These are phyloP conservation scores for Mikania micrantha DNA, from an alignment of 129 eudicot species.

Conservation along the genomic window DNA sequence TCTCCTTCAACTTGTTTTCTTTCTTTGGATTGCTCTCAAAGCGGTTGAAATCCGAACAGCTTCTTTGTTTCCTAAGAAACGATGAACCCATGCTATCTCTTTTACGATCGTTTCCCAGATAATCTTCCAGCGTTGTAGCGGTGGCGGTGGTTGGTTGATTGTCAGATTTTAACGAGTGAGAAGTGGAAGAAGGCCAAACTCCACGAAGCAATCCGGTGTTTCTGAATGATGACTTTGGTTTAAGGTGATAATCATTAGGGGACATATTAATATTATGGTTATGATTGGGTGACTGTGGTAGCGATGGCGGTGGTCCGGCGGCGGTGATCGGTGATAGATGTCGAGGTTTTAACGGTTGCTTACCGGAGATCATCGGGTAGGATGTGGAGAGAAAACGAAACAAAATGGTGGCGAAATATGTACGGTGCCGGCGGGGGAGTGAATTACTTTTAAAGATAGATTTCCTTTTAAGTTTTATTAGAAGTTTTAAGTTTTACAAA, in stretches of 20 bases:
- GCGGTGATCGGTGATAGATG: constrained; percentile 22
- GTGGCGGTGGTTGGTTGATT: neutral
- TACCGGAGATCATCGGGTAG: constrained; percentile 6
- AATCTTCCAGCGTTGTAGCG: constrained; percentile 37
- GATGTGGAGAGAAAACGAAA: constrained; percentile 14
- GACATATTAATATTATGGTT: constrained; percentile 20
- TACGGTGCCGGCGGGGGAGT: constrained; percentile 38
- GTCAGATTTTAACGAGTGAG: constrained; percentile 8
- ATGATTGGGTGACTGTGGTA: constrained; percentile 21
- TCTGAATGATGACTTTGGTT: constrained; percentile 27
- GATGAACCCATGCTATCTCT: neutral
- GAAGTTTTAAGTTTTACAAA: neutral
- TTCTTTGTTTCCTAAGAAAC: constrained; percentile 39
- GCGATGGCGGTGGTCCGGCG: constrained; percentile 4
- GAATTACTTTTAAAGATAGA: constrained; percentile 18
- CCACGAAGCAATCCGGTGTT: constrained; percentile 34
- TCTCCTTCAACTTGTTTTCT: constrained; percentile 33
- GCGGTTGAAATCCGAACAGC: constrained; percentile 50
- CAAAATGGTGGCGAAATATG: constrained; percentile 42
- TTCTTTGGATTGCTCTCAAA: constrained; percentile 26
- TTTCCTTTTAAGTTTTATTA: neutral
- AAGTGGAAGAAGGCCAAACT: constrained; percentile 68
- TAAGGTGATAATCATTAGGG: constrained; percentile 22
- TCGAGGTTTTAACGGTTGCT: constrained; percentile 35
- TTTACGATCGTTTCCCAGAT: constrained; percentile 37